Base-by-base conservation (phyloP, 352 stramenopile genomes). In the Globisporangium rhizosaccharum region DNA sequence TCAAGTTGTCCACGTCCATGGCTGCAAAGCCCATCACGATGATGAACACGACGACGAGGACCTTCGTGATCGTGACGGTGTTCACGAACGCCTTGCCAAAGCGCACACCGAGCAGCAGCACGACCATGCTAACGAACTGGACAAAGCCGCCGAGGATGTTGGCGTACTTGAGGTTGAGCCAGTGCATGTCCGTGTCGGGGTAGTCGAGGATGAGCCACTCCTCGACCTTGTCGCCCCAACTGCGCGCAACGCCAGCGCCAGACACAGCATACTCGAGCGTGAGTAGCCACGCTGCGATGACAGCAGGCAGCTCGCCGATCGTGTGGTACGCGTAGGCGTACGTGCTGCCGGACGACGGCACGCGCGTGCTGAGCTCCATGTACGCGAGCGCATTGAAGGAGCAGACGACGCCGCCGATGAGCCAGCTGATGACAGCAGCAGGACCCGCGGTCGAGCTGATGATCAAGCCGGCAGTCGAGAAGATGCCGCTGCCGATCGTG, bases 321-420 rank as follows among this genome's bases (percentile, higher is more conserved):
- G 86, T 76, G 54, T 96, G 80, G 67, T 96, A 97, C 9, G 87
- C 70, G 67, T 97, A 98, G 1, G 86, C 80, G 70, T 98, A 98
- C 11, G 85, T 96, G 47, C 73, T 91, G 14, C 91, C 91, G 18
- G 86, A 88, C 17, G 80, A 93, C 28, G 90, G 88, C 39, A 97
- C 81, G 18, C 87, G 66, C 18, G 73, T 84, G 2, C 75, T 81
- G 39, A 95, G 66, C 65, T 97, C 90, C 56, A 93, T 92, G 64
- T 94, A 97, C 28, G 86, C 87, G 26, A 94, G 67, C 1, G 85
- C 86, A 46, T 77, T 89, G 49, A 86, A 64, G 36, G 73, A 87
- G 36, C 86, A 92, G 44, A 87, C 76, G 9, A 91, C 49, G 18
- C 87, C 90, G 44, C 72, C 78, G 51, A 96, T 67, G 11, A 79